phyloP scores from a whole-genome alignment of 176 grass and related monocot species.

The Urochloa ruziziensis region DNA sequence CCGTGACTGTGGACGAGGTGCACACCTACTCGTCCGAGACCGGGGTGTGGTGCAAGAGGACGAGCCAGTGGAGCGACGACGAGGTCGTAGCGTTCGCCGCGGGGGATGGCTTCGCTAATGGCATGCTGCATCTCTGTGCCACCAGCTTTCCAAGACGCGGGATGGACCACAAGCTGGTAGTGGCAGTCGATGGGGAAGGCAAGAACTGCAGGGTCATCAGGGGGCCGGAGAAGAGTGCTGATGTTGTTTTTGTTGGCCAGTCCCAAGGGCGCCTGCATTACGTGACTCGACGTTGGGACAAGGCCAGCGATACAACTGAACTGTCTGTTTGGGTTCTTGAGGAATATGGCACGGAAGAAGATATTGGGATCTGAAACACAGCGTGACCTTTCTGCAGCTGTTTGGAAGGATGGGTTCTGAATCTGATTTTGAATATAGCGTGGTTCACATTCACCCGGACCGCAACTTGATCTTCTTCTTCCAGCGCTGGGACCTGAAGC shows the following conservation, averaged over 20 bases:
- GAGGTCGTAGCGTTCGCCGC: neutral
- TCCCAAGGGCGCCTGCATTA: neutral
- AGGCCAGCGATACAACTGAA: neutral
- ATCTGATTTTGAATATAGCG: neutral
- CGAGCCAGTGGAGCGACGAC: neutral
- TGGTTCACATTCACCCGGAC: slow-evolving; percentile 2
- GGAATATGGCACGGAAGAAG: neutral
- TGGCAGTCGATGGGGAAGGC: neutral
- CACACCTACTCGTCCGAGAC: neutral
- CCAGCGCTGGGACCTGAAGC: neutral
- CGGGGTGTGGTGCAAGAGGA: neutral
- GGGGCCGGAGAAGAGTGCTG: neutral
- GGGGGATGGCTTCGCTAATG: too few relatives aligned
- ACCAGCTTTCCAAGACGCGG: neutral
- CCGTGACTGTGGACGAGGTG: neutral
- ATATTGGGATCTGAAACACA: neutral
- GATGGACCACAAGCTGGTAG: neutral
- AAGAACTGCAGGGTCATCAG: neutral
- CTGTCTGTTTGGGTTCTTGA: neutral
- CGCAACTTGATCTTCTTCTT: neutral
- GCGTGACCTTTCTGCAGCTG: neutral
- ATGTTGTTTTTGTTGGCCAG: neutral
- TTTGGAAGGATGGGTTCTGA: neutral
- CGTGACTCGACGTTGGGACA: neutral
- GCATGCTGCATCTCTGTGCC: neutral